Conservation (phyloP, 2,329 filamentous ascomycete genomes). For the Stemphylium beticola region DNA sequence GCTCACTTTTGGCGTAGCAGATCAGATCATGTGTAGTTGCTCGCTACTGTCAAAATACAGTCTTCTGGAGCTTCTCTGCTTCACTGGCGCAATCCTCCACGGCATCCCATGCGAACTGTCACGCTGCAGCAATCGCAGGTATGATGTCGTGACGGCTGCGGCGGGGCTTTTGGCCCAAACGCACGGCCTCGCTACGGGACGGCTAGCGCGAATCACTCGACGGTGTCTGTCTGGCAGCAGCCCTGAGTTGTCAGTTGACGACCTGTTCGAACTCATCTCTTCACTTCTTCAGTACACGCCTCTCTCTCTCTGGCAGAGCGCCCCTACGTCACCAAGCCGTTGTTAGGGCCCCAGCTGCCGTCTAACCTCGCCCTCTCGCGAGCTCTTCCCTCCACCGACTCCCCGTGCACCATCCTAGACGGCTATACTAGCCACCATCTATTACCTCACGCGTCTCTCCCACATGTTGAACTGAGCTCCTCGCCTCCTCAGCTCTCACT, state of each 20-base stretch:
- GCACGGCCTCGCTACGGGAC: slow-evolving; percentile 26
- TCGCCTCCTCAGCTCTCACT: slow-evolving; percentile 16
- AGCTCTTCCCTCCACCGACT: slow-evolving; percentile 32
- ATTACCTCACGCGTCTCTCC: slow-evolving; percentile 31
- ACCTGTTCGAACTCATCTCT: slow-evolving; percentile 27
- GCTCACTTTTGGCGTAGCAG: neutral
- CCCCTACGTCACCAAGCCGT: slow-evolving; percentile 25
- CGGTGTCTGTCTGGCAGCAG: slow-evolving; percentile 26
- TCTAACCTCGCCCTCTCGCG: slow-evolving; percentile 27
- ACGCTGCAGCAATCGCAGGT: neutral
- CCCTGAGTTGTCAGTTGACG: slow-evolving; percentile 33
- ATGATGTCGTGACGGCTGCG: slow-evolving; percentile 13
- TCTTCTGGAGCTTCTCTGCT: neutral
- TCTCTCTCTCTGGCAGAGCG: slow-evolving; percentile 15
- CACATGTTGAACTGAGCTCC: slow-evolving; percentile 42
- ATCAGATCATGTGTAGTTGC: slow-evolving; percentile 2
- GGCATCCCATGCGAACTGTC: neutral
- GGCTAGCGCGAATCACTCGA: slow-evolving; percentile 28
- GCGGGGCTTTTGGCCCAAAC: slow-evolving; percentile 15
- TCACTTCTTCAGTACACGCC: slow-evolving; percentile 14
- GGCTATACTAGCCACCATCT: slow-evolving; percentile 38
- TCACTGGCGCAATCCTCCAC: neutral
- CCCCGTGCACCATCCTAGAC: slow-evolving; percentile 31
- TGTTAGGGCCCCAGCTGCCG: slow-evolving; percentile 30
- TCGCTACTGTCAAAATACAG: neutral